phyloP scores from a whole-genome alignment of 208 protist genomes.

The Acanthamoeba triangularis region DNA sequence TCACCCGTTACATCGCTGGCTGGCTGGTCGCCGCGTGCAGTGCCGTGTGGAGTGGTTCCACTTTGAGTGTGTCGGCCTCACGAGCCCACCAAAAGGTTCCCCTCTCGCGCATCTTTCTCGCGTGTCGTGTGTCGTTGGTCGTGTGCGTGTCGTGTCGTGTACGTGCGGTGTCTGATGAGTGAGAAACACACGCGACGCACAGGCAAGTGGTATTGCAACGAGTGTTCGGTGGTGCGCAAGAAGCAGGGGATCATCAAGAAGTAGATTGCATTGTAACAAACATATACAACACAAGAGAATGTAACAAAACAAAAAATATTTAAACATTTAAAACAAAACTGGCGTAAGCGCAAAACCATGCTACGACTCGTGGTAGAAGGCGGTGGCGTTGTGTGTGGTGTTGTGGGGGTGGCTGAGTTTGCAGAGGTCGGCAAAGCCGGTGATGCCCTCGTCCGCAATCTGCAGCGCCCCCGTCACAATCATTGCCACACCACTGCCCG shows the following conservation, averaged over 20 bases:
- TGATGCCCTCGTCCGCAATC: slow-evolving; percentile 46
- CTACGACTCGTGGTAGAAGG: no score
- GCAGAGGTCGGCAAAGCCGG: slow-evolving; percentile 38
- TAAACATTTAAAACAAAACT: no score
- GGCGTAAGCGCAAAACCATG: no score
- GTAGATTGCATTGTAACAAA: neutral
- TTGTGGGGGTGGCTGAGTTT: neutral
- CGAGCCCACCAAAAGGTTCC: slow-evolving; percentile 80
- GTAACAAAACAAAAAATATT: no score
- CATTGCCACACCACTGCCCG: neutral
- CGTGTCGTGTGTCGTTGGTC: no score
- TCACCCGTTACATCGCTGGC: neutral
- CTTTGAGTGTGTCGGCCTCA: slow-evolving; percentile 90
- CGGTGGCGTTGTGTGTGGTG: neutral
- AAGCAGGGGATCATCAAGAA: slow-evolving; percentile 47
- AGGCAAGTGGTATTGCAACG: slow-evolving; percentile 90
- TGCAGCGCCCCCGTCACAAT: slow-evolving; percentile 33
- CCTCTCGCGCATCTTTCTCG: neutral
- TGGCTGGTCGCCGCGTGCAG: neutral
- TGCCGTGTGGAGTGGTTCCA: slow-evolving; percentile 91
- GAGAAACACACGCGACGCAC: no score
- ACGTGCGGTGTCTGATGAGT: no score
- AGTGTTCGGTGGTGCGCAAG: slow-evolving; percentile 65
- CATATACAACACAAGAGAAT: no score
- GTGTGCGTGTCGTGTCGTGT: neutral